These are phyloP conservation scores for Cadophora sp. DNA, from an alignment of 2,329 filamentous ascomycete species.

Conservation along the genomic window DNA sequence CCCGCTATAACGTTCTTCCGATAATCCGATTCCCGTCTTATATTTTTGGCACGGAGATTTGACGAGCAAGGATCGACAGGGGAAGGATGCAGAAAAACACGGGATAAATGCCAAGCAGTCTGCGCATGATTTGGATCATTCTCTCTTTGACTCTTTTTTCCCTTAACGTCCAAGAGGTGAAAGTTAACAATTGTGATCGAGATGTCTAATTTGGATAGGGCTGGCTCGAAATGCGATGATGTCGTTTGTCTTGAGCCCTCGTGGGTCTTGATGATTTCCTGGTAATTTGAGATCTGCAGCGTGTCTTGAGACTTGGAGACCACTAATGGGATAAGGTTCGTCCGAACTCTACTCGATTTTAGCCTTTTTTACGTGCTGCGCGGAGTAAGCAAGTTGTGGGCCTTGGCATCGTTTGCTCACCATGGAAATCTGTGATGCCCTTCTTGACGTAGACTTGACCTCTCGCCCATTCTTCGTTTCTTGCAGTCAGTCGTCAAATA, in stretches of 20 bases:
- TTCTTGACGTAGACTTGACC: background rate
- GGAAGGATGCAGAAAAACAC: background rate
- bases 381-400: background rate
- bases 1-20: conserved; percentile 8
- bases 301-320: background rate
- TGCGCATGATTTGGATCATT: background rate
- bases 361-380: background rate
- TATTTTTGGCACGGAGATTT: background rate
- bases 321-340: background rate
- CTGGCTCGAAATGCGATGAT: background rate
- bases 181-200: background rate
- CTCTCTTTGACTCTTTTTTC: background rate
- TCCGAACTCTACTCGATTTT: conserved; percentile 4
- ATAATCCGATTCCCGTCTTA: background rate
- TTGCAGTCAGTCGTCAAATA: background rate
- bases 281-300: conserved; percentile 1
- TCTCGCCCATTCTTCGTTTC: background rate
- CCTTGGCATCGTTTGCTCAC: background rate
- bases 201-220: background rate
- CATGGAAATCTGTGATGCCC: background rate
- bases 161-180: background rate
- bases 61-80: conserved; percentile 11
- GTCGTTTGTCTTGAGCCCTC: background rate
- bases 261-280: background rate
- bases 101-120: background rate